Evolutionary conservation across 768 basidiomycete genomes (phyloP).

Genomic region (Tephrocybe sp.): DNA sequence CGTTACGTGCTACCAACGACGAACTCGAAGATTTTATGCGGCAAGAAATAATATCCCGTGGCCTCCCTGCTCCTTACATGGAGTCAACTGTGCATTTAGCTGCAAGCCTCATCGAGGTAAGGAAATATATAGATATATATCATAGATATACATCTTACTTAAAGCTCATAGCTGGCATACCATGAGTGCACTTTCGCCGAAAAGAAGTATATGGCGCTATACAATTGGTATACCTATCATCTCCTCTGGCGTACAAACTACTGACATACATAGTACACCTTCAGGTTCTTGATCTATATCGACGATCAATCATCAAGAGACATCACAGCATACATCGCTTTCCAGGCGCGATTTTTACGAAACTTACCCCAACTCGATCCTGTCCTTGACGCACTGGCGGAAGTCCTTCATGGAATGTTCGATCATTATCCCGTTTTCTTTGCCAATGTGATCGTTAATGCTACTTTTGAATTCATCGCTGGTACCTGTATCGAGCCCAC

Average conservation of each 20-base stretch:
- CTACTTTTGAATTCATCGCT: conserved; percentile 18
- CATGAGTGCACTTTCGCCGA: conserved; percentile 17
- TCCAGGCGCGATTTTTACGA: conserved; percentile 17
- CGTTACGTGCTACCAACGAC: background rate
- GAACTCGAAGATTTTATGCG: conserved; percentile 16
- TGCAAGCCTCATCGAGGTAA: conserved; percentile 16
- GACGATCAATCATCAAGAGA: conserved; percentile 17
- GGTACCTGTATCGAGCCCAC: conserved; percentile 18
- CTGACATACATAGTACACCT: background rate
- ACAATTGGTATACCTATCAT: conserved; percentile 15
- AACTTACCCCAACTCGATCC: conserved; percentile 19
- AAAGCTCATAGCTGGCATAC: conserved; percentile 18
- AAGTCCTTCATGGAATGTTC: conserved; percentile 12
- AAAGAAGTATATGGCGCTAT: conserved; percentile 17
- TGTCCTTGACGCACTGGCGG: conserved; percentile 15
- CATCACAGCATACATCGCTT: conserved; percentile 8
- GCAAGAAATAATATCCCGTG: background rate
- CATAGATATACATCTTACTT: background rate
- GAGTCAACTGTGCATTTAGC: conserved; percentile 8
- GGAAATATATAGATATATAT: background rate
- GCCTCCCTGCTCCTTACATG: background rate
- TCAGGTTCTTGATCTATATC: conserved; percentile 22
- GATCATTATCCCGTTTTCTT: conserved; percentile 17
- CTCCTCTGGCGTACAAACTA: background rate
- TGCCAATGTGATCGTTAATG: conserved; percentile 18